Evolutionary conservation across 2,329 filamentous ascomycete species (phyloP).

Genomic region (Aspergillus cejpii): DNA sequence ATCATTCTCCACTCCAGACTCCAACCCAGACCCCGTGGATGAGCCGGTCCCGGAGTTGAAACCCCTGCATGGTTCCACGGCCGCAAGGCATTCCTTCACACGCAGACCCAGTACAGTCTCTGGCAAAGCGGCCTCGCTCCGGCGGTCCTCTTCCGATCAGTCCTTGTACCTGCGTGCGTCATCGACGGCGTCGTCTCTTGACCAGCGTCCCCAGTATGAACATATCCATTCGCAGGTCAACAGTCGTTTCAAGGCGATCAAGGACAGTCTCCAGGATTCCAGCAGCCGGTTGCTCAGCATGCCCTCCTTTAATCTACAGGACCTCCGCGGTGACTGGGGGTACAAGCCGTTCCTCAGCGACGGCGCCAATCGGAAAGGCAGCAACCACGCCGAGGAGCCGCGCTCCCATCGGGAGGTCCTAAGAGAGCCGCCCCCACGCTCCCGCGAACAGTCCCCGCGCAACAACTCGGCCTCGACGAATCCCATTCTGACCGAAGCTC

Average conservation of each 20-base stretch:
- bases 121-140: conserved; percentile 37
- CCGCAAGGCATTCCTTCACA: conserved; percentile 30
- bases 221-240: conserved; percentile 81
- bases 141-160: conserved; percentile 66
- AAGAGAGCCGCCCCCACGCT: conserved; percentile 1
- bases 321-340: conserved; percentile 34
- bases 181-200: conserved; percentile 73
- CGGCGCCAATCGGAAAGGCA: conserved; percentile 13
- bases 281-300: conserved; percentile 58
- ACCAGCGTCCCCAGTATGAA: conserved; percentile 74
- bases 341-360: conserved; percentile 31
- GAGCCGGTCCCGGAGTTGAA: conserved; percentile 31
- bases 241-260: conserved; percentile 80
- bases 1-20: conserved; percentile 13
- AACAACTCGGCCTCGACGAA: conserved; percentile 27
- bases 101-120: conserved; percentile 24
- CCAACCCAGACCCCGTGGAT: conserved; percentile 22
- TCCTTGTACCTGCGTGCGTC: conserved; percentile 65
- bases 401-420: conserved; percentile 6
- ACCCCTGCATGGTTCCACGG: conserved; percentile 22
- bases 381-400: conserved; percentile 9
- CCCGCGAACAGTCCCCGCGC: conserved; percentile 11
- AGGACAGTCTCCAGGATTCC: conserved; percentile 78
- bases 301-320: conserved; percentile 40
- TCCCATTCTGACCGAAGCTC: conserved; percentile 50